Evolutionary conservation across 2,329 filamentous ascomycete genomes (phyloP), one percentile per base, ranked within the genome.

Genomic region (Ophiocordyceps australis): DNA sequence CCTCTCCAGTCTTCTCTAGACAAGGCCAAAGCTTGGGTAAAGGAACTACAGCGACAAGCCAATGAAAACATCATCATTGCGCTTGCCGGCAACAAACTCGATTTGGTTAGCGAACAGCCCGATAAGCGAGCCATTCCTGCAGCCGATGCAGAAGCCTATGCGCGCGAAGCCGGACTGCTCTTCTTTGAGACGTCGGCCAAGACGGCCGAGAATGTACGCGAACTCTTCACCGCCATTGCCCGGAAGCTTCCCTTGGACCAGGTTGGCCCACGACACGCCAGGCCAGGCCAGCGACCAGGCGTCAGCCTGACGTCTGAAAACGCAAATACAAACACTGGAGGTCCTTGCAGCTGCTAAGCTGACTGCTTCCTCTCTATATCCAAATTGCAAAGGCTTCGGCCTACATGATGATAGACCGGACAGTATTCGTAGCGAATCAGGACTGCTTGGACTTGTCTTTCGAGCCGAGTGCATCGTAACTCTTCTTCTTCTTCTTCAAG

Each of bases 1-100:
- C 7, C 7, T 10, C 7, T 10, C 25, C 32, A 98, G 89, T 72
- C 85, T 37, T 98, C 89, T 24, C 65, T 98, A 45, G 91, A 98
- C 56, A 98, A 98, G 64, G 91, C 91, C 40, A 98, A 98, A 57
- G 79, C 85, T 23, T 98, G 89, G 89, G 86, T 98, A 31, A 95
- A 95, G 59, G 89, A 98, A 52, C 73, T 98, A 28, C 89, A 98
- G 55, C 76, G 89, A 48, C 89, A 98, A 58, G 89, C 91, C 35
- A 98, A 95, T 61, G 89, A 98, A 57, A 95, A 95, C 57, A 98
- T 98, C 52, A 85, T 98, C 54, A 98, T 98, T 46, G 89, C 89
- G 24, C 73, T 98, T 22, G 89, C 86, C 27, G 89, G 89, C 35
- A 98, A 98, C 66, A 95, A 98, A 60, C 65, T 93, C 46, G 89